These are phyloP conservation scores for Cryptococcus sp. DNA, from an alignment of 1,284 basidiomycete genomes.

Conservation along the genomic window DNA sequence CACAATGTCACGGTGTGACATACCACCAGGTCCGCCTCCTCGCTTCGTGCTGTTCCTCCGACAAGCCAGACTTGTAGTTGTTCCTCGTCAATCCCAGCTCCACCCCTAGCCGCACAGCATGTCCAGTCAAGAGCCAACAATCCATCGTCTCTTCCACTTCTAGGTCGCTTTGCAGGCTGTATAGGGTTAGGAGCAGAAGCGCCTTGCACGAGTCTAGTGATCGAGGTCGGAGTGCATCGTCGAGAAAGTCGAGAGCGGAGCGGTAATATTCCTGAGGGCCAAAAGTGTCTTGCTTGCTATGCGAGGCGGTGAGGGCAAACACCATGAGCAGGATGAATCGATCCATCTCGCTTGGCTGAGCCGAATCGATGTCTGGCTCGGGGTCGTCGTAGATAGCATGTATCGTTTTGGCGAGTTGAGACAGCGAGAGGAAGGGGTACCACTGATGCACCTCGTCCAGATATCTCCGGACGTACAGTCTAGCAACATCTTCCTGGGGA, in stretches of 20 bases:
- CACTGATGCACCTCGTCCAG: slow-evolving; percentile 4
- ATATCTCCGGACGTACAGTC: not conserved
- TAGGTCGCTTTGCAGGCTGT: not conserved
- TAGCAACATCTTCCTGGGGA: not conserved
- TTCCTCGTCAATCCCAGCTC: not conserved
- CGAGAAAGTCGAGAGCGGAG: slow-evolving; percentile 1
- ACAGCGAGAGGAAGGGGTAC: slow-evolving; percentile 8
- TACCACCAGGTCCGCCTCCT: not conserved
- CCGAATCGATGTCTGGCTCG: not conserved
- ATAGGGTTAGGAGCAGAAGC: slow-evolving; percentile 3
- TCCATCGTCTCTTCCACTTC: not conserved
- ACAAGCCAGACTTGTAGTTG: not conserved
- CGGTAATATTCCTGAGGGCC: slow-evolving; percentile 4
- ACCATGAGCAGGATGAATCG: slow-evolving; percentile 5
- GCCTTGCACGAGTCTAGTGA: slow-evolving; percentile 2
- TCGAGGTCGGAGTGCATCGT: not conserved
- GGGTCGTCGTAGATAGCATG: not conserved
- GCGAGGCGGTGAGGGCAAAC: not conserved
- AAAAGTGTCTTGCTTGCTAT: not conserved
- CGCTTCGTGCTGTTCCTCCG: not conserved
- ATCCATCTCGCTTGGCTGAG: not conserved
- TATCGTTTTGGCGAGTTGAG: not conserved
- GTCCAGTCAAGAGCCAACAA: not conserved
- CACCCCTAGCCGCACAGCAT: not conserved
- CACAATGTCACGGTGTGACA: not conserved